Base-by-base conservation (phyloP, 768 basidiomycete genomes). In the Hirschioporus abietinus region DNA sequence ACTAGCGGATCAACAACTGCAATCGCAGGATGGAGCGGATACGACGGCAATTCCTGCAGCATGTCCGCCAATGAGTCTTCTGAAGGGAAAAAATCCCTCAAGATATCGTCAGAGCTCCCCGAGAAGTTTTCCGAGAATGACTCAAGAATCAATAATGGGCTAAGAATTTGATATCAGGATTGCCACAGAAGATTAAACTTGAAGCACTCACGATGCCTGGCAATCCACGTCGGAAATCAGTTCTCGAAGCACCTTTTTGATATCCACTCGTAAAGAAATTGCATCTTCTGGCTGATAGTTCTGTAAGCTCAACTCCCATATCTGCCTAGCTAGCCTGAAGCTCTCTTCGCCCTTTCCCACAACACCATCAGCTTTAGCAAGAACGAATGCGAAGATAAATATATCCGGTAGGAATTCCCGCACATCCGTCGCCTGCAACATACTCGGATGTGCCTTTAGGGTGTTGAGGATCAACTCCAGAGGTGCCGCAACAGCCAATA, bases 1-100 rank as follows among this genome's bases (percentile, higher is more conserved):
- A 91, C 79, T 18, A 88, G 80, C 0, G 85, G 80, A 35, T 91
- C 83, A 25, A 88, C 68, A 24, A 92, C 75, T 0, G 84, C 87
- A 25, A 91, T 75, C 70, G 86, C 87, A 3, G 84, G 70, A 64
- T 87, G 80, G 36, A 80, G 75, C 1, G 85, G 78, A 18, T 81
- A 79, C 0, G 82, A 74, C 1, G 84, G 78, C 34, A 91, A 76
- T 2, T 68, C 70, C 20, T 76, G 64, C 1, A 88, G 80, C 76
- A 86, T 79, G 1, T 72, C 69, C 26, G 87, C 82, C 20, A 89
- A 75, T 65, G 81, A 80, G 0, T 74, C 70, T 8, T 73, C 70
- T 7, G 83, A 75, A 0, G 87, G 89, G 69, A 90, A 81, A 52
- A 90, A 76, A 36, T 87, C 86, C 10, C 67, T 64, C 3, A 86